Conservation (phyloP, 2,329 filamentous ascomycete genomes). For the Cadophora gregata region DNA sequence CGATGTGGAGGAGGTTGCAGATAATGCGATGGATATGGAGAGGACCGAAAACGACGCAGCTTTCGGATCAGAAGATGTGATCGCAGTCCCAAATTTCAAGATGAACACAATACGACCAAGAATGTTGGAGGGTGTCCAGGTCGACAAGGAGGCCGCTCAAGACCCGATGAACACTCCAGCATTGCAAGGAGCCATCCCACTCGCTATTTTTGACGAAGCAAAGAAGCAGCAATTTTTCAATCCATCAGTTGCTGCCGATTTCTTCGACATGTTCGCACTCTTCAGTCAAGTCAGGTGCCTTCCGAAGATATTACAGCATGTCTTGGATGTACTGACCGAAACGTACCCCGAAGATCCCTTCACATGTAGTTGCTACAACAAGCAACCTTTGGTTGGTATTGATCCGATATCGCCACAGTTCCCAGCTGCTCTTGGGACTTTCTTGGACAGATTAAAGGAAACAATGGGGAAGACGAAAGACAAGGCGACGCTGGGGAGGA, state of each 20-base stretch:
- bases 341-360: slow-evolving; percentile 64
- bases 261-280: slow-evolving; percentile 79
- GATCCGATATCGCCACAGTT: slow-evolving; percentile 70
- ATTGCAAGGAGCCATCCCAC: slow-evolving; percentile 89
- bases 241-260: slow-evolving; percentile 69
- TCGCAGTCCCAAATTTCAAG: slow-evolving; percentile 62
- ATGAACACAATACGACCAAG: slow-evolving; percentile 51
- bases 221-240: slow-evolving; percentile 77
- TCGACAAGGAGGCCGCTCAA: slow-evolving; percentile 50
- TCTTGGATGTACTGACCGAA: slow-evolving; percentile 68
- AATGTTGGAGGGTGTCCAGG: slow-evolving; percentile 58
- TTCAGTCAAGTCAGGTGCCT: slow-evolving; percentile 73
- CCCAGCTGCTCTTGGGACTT: slow-evolving; percentile 70
- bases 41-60: slow-evolving; percentile 48
- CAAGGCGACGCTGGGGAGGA: slow-evolving; percentile 53
- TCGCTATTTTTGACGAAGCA: slow-evolving; percentile 88
- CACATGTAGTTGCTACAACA: slow-evolving; percentile 74
- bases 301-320: slow-evolving; percentile 72
- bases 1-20: slow-evolving; percentile 53
- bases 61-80: slow-evolving; percentile 52
- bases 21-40: slow-evolving; percentile 52
- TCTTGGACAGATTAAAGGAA: slow-evolving; percentile 66
- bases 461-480: slow-evolving; percentile 53
- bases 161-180: slow-evolving; percentile 69
- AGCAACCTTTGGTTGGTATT: slow-evolving; percentile 71